phyloP scores from a whole-genome alignment of 805 yeast species.

The Sporopachydermia quercuum region DNA sequence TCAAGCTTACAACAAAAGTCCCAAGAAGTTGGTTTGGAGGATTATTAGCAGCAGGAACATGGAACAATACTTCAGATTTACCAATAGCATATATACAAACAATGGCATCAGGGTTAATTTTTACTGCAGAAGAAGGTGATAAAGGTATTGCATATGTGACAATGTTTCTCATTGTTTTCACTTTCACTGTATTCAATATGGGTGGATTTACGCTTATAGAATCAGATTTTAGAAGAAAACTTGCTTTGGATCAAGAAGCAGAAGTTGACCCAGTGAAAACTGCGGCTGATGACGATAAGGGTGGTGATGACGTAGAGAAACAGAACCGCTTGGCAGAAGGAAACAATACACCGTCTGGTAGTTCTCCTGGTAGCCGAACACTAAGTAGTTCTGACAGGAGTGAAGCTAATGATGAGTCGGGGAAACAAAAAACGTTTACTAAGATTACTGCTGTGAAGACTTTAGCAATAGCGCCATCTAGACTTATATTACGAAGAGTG shows the following conservation, averaged over 20 bases:
- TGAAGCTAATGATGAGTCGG: too few species aligned
- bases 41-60: constrained; percentile 49
- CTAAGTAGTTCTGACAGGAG: too few species aligned
- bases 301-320: constrained; percentile 1
- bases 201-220: constrained; percentile 62
- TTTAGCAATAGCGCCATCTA: too few species aligned
- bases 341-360: too few species aligned
- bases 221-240: constrained; percentile 40
- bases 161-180: constrained; percentile 56
- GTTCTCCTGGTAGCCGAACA: too few species aligned
- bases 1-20: constrained; percentile 34
- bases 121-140: constrained; percentile 44
- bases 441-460: too few species aligned
- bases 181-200: constrained; percentile 53
- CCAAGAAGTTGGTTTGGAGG: constrained; percentile 75
- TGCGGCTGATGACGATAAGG: constrained; percentile 4
- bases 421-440: too few species aligned
- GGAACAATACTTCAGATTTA: constrained; percentile 69
- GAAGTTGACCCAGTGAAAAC: constrained; percentile 10
- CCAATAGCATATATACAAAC: constrained; percentile 78
- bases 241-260: constrained; percentile 9
- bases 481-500: too few species aligned
- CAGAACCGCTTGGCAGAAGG: background rate
- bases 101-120: constrained; percentile 44
- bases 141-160: constrained; percentile 77